Evolutionary conservation across 108 stramenopile species (phyloP).

Genomic region (Nitzschia sp.): DNA sequence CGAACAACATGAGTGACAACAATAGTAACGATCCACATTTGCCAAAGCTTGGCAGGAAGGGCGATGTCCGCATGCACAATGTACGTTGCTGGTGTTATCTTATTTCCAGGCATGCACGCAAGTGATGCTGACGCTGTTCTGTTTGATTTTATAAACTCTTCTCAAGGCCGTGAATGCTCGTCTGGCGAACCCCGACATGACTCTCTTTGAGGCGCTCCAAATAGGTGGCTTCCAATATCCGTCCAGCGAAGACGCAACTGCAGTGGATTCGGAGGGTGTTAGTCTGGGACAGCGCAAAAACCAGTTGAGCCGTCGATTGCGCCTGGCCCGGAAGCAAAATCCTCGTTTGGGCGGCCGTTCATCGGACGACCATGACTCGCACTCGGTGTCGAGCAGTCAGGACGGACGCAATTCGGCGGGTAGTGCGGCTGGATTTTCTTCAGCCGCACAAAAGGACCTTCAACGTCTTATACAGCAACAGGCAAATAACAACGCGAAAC

Average conservation of each 20-base stretch:
- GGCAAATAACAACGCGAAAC: neutral
- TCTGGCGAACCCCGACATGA: constrained; percentile 57
- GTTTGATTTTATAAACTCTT: neutral
- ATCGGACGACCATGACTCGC: neutral
- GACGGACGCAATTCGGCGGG: neutral
- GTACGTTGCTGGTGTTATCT: constrained; percentile 4
- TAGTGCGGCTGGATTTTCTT: constrained; percentile 1
- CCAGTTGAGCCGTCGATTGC: constrained; percentile 70
- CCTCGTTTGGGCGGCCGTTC: neutral
- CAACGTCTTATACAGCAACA: constrained; percentile 10
- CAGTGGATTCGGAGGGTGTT: constrained; percentile 66
- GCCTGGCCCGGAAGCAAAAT: constrained; percentile 56
- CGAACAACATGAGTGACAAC: neutral
- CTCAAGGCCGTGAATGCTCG: constrained; percentile 73
- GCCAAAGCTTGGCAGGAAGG: constrained; percentile 63
- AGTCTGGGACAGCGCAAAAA: constrained; percentile 83
- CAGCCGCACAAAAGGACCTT: neutral
- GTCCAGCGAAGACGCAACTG: constrained; percentile 44
- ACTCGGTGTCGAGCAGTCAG: neutral
- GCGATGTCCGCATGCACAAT: constrained; percentile 65
- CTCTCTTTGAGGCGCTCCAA: constrained; percentile 66
- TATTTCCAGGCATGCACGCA: too few species aligned
- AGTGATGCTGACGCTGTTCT: neutral
- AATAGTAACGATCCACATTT: neutral
- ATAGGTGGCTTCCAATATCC: constrained; percentile 78